Percentiles rank a stretch among this genome's conserved stretches.
Conservation (phyloP, 257 asterid species). For the Przewalskia tangutica region DNA sequence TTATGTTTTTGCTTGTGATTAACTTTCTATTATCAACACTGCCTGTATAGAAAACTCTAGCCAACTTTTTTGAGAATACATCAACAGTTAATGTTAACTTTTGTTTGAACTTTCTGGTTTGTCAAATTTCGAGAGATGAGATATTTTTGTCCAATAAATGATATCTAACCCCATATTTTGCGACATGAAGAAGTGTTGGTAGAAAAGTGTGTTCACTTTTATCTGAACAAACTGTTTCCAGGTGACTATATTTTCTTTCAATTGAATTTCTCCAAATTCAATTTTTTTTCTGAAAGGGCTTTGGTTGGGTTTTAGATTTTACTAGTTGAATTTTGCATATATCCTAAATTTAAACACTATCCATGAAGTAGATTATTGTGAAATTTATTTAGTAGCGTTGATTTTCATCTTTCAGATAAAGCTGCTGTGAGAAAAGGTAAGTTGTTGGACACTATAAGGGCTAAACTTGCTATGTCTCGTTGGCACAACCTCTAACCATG, state of each 20-base stretch:
- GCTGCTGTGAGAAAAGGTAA: not conserved
- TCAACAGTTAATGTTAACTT: constrained; percentile 67
- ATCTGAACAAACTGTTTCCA: not conserved
- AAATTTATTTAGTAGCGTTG: not conserved
- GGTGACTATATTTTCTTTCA: not conserved
- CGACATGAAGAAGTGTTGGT: not conserved
- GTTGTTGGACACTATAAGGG: not conserved
- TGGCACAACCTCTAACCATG: not conserved
- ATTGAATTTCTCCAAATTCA: not conserved
- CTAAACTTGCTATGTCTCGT: not conserved
- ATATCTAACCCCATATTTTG: not conserved
- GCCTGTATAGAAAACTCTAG: constrained; percentile 48
- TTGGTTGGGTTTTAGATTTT: not conserved
- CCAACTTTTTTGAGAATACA: constrained; percentile 83
- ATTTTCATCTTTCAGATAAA: not conserved
- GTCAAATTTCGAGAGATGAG: not conserved
- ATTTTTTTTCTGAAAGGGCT: constrained; percentile 3
- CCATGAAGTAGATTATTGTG: not conserved
- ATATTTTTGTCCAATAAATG: not conserved
- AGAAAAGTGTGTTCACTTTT: not conserved
- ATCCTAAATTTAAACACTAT: not conserved
- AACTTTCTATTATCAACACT: not conserved
- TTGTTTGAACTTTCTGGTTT: not conserved
- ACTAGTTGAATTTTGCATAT: not conserved
- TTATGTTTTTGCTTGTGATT: not conserved